Percentiles rank a stretch among this genome's conserved stretches.
phyloP scores from a whole-genome alignment of 2,329 filamentous ascomycete genomes.

The Incumbomyces lentus region DNA sequence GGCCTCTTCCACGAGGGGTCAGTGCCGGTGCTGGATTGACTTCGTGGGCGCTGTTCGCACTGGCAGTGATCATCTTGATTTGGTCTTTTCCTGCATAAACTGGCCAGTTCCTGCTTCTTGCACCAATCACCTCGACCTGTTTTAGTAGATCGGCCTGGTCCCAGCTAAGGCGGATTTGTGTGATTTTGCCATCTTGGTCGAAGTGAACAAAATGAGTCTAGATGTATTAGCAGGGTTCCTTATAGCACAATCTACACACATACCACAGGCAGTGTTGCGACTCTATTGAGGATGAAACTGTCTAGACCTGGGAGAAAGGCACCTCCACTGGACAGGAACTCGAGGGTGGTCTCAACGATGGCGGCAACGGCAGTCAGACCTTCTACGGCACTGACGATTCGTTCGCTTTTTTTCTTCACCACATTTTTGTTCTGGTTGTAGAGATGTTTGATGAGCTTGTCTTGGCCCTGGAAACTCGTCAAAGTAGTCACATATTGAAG shows the following conservation, averaged over 20 bases:
- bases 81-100: constrained; percentile 82
- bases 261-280: constrained; percentile 72
- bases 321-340: constrained; percentile 73
- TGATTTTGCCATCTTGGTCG: constrained; percentile 64
- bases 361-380: constrained; percentile 57
- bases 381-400: constrained; percentile 64
- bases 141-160: constrained; percentile 90
- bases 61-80: constrained; percentile 59
- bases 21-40: constrained; percentile 15
- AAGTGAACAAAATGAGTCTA: constrained; percentile 86
- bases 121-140: constrained; percentile 86
- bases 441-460: constrained; percentile 76
- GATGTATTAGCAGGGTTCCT: constrained; percentile 4
- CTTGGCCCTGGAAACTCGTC: constrained; percentile 58
- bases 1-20: constrained; percentile 16
- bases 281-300: constrained; percentile 80
- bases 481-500: constrained; percentile 87
- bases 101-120: constrained; percentile 85
- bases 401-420: constrained; percentile 74
- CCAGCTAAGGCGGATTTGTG: constrained; percentile 83
- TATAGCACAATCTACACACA: constrained; percentile 28
- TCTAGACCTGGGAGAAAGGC: constrained; percentile 80
- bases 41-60: constrained; percentile 29
- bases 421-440: constrained; percentile 54
- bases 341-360: constrained; percentile 72